A percentile compares a stretch with the other conserved stretches of the same genome.
phyloP scores from a whole-genome alignment of 148 eudicot species.

The Diospyros lotus region DNA sequence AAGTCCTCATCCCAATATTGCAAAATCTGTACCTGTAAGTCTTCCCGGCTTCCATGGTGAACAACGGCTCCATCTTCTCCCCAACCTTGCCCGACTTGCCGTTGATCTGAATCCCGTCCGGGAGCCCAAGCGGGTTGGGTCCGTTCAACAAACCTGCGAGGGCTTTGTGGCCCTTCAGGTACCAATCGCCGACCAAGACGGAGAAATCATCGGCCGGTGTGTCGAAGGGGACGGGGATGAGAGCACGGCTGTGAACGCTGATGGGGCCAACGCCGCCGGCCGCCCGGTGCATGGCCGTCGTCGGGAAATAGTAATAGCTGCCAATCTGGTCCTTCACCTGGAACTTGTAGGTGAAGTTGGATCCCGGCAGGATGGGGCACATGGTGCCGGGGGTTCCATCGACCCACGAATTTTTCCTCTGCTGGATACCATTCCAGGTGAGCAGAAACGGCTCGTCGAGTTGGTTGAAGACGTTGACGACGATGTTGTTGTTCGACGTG shows the following conservation, averaged over 20 bases:
- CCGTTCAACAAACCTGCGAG: conserved; percentile 18
- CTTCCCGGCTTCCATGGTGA: conserved; percentile 30
- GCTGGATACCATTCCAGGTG: conserved; percentile 28
- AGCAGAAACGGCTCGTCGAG: conserved; percentile 30
- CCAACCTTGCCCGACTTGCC: conserved; percentile 22
- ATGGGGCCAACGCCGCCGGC: conserved; percentile 27
- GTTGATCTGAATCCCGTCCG: conserved; percentile 28
- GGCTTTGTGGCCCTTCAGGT: conserved; percentile 10
- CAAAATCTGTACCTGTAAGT: conserved; percentile 24
- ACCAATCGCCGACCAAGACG: conserved; percentile 30
- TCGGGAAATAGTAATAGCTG: conserved; percentile 25
- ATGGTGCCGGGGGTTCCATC: conserved; percentile 28
- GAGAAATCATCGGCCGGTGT: conserved; percentile 22
- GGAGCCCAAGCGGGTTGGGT: conserved; percentile 20
- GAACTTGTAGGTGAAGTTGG: conserved; percentile 28
- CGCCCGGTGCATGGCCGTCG: conserved; percentile 14
- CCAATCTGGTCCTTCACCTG: conserved; percentile 38
- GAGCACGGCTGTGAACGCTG: conserved; percentile 16
- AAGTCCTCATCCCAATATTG: conserved; percentile 18
- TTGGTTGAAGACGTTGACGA: conserved; percentile 21
- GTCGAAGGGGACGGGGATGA: conserved; percentile 29
- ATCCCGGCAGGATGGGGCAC: conserved; percentile 29
- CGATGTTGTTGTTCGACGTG: conserved; percentile 23
- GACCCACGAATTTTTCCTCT: conserved; percentile 35
- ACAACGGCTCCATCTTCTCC: conserved; percentile 16